phyloP scores from a whole-genome alignment of 23 red algal genomes.

The Gracilariopsis chorda region DNA sequence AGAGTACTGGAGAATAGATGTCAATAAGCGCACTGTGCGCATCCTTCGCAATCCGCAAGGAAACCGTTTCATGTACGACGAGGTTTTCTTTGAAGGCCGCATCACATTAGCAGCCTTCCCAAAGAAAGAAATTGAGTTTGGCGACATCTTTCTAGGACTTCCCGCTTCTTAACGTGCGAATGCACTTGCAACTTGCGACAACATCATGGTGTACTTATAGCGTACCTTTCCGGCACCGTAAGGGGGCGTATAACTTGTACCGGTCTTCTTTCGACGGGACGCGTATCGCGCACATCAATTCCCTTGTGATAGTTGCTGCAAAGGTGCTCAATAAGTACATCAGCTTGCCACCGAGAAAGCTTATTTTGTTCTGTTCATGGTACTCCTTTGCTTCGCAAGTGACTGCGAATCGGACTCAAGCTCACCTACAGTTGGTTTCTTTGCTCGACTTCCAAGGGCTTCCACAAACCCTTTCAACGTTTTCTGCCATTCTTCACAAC shows the following conservation, averaged over 20 bases:
- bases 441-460: slow-evolving; percentile 6
- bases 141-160: slow-evolving; percentile 13
- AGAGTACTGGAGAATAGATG: slow-evolving; percentile 21
- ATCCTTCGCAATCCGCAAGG: slow-evolving; percentile 14
- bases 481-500: slow-evolving; percentile 35
- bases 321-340: no score
- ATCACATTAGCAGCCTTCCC: neutral
- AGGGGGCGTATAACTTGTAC: neutral
- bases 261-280: neutral
- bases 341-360: neutral
- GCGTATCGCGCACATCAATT: no score
- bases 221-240: neutral
- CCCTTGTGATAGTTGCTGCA: no score
- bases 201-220: slow-evolving; percentile 22
- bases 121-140: slow-evolving; percentile 1
- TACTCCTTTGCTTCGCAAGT: slow-evolving; percentile 14
- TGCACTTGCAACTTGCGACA: slow-evolving; percentile 32
- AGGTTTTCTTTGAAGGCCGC: neutral
- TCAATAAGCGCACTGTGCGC: slow-evolving; percentile 10
- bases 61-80: slow-evolving; percentile 28
- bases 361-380: slow-evolving; percentile 4
- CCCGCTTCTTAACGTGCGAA: slow-evolving; percentile 3
- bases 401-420: slow-evolving; percentile 14
- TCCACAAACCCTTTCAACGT: slow-evolving; percentile 25
- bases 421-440: slow-evolving; percentile 3